Evolutionary conservation across 2,329 filamentous ascomycete genomes (phyloP).

Genomic region (Sporothrix pallida): DNA sequence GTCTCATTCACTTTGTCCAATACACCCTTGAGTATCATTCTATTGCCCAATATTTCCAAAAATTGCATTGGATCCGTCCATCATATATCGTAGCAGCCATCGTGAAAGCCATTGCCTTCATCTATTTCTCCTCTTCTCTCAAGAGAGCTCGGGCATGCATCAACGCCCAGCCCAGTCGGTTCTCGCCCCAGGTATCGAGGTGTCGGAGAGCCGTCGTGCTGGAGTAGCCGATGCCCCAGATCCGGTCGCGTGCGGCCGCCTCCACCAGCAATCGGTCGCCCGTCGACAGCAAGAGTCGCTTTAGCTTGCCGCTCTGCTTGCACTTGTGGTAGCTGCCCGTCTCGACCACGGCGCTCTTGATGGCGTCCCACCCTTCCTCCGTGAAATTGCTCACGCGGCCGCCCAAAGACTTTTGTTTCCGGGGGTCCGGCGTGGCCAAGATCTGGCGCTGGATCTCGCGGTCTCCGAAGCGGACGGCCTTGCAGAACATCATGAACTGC

Average conservation of each 20-base stretch:
- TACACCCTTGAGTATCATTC: no score
- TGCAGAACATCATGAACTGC: conserved; percentile 53
- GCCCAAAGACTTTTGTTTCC: conserved; percentile 35
- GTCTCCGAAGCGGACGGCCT: conserved; percentile 48
- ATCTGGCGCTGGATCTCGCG: conserved; percentile 2
- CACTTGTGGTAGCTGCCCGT: conserved; percentile 67
- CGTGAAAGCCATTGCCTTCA: background rate
- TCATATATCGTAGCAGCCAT: no score
- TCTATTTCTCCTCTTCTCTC: conserved; percentile 47
- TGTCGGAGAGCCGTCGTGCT: conserved; percentile 55
- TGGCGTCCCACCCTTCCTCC: conserved; percentile 32
- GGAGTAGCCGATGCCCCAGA: conserved; percentile 70
- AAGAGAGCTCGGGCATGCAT: conserved; percentile 62
- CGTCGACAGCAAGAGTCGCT: conserved; percentile 59
- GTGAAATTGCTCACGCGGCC: conserved; percentile 31
- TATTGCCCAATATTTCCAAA: no score
- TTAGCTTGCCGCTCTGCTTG: conserved; percentile 53
- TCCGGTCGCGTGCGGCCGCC: conserved; percentile 63
- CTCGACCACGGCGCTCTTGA: conserved; percentile 61
- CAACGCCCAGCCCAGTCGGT: conserved; percentile 67
- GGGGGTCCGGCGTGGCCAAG: conserved; percentile 28
- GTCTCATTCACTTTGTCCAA: no score
- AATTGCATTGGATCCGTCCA: no score
- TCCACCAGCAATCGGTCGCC: conserved; percentile 67
- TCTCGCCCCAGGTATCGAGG: conserved; percentile 64